Percentiles rank a stretch among this genome's conserved stretches.
Evolutionary conservation across 1,284 basidiomycete genomes (phyloP).

Genomic region (Apiotrichum sp.): DNA sequence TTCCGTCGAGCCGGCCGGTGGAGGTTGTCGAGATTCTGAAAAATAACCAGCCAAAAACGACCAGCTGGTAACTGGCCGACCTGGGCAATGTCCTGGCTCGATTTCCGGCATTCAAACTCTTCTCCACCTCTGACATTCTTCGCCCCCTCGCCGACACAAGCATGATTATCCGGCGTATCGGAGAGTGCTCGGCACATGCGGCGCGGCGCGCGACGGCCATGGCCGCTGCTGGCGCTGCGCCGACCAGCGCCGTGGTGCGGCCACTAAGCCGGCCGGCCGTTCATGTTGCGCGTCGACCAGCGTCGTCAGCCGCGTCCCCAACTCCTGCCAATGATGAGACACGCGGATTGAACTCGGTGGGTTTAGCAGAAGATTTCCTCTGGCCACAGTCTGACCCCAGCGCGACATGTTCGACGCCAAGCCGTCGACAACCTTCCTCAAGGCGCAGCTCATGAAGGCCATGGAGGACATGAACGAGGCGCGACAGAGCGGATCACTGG

Average conservation of each 20-base stretch:
- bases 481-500: background rate
- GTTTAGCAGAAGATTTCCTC: background rate
- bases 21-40: background rate
- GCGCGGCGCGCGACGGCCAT: background rate
- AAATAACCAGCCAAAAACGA: too few species aligned
- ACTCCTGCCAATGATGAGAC: background rate
- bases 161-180: slow-evolving; percentile 1
- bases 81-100: too few species aligned
- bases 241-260: too few species aligned
- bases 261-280: too few species aligned
- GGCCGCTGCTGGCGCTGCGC: too few species aligned
- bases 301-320: background rate
- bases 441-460: slow-evolving; percentile 8
- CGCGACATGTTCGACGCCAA: background rate
- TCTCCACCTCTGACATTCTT: background rate
- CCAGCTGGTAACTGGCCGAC: too few species aligned
- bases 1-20: background rate
- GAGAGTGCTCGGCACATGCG: slow-evolving; percentile 3
- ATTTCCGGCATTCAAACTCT: background rate
- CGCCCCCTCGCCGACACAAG: background rate
- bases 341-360: background rate
- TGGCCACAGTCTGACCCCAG: background rate
- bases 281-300: background rate
- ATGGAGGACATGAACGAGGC: background rate
- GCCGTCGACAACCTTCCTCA: slow-evolving; percentile 5